Conservation (phyloP, 805 yeast species). For the Metschnikowia cubensis region DNA sequence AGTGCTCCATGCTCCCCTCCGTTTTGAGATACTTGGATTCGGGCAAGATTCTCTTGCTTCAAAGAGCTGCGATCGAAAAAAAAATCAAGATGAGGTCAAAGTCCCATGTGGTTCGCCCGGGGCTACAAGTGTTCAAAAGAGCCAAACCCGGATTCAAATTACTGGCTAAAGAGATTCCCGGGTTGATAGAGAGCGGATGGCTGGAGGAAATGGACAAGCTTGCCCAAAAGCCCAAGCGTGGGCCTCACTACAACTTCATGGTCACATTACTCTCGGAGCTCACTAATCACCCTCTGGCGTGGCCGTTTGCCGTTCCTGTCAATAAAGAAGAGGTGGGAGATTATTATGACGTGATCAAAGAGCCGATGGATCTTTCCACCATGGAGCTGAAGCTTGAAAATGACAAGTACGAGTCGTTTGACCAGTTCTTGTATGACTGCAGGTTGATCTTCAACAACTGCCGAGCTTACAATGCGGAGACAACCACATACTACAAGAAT, state of each 20-base stretch:
- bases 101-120: conserved; percentile 78
- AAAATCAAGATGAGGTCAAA: conserved; percentile 77
- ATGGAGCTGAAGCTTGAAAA: conserved; percentile 93
- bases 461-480: conserved; percentile 86
- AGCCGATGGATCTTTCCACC: conserved; percentile 95
- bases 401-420: conserved; percentile 86
- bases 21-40: conserved; percentile 81
- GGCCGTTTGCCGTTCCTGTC: conserved; percentile 97
- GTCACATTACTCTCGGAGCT: conserved; percentile 81
- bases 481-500: conserved; percentile 91
- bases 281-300: conserved; percentile 92
- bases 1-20: conserved; percentile 87
- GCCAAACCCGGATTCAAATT: conserved; percentile 39
- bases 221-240: conserved; percentile 90
- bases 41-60: conserved; percentile 77
- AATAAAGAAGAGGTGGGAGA: conserved; percentile 93
- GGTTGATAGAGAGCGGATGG: conserved; percentile 94
- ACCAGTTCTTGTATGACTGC: conserved; percentile 86
- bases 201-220: conserved; percentile 96
- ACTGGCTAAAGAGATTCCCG: conserved; percentile 66
- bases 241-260: conserved; percentile 94
- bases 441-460: conserved; percentile 86
- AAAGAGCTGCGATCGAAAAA: conserved; percentile 84
- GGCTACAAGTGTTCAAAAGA: conserved; percentile 71
- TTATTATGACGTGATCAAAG: conserved; percentile 92